Base-by-base conservation (phyloP, 331 rosid genomes). In the Dryas integrifolia region DNA sequence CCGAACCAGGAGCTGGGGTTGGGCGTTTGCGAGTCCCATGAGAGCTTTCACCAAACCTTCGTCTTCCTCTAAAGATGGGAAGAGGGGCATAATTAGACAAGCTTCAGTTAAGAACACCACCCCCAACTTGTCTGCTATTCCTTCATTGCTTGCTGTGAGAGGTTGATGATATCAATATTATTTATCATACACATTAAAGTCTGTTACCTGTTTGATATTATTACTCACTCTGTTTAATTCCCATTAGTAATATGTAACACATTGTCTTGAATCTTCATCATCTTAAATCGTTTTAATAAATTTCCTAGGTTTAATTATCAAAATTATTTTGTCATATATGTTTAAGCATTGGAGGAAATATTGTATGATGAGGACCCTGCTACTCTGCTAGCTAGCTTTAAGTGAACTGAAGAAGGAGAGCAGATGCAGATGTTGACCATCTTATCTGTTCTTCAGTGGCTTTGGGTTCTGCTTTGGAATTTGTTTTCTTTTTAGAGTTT, bases 1-100 rank as follows among this genome's bases (percentile, higher is more conserved):
- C 53, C 81, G 97, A 3, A 85, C 72, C 15, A 78, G 79, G 69
- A 88, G 90, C 77, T 94, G 97, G 98, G 81, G 82, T 5, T 89
- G 98, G 98, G 96, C 97, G 2, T 94, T 91, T 64, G 96, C 98
- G 4, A 94, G 98, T 64, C 98, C 98, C 3, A 88, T 94, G 86
- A 86, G 96, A 86, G 98, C 97, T 49, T 94, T 91, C 60, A 67
- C 76, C 47, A 94, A 88, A 76, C 82, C 89, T 1, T 65, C 63
- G n/a, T 67, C 72, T 59, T 84, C 86, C 69, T 80, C 91, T 2
- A 89, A 84, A 65, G 89, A 87, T 6, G 80, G 82, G n/a, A 80
- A 85, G 69, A 85, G 94, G 35, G 84, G 73, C 49, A 82, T 85
- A 7, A 78, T 82, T 52, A 80, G 88, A 67, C 82, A 85, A 49